Evolutionary conservation across 495 filamentous ascomycete species (phyloP).

Genomic region (Tuber borchii): DNA sequence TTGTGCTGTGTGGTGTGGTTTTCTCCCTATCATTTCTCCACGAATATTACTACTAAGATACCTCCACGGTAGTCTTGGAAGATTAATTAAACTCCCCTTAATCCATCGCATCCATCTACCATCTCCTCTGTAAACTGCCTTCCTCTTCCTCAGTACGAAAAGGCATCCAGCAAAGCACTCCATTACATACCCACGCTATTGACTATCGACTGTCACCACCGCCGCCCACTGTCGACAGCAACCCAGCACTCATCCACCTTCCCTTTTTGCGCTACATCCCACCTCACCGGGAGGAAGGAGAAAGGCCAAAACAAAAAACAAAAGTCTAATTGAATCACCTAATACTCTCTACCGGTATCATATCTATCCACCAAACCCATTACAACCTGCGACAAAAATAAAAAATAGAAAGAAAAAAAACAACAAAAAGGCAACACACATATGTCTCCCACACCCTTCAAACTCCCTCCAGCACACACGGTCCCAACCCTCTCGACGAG

Average conservation of each 20-base stretch:
- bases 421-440: conserved; percentile 1
- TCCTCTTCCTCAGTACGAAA: neutral
- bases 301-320: neutral
- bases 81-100: neutral
- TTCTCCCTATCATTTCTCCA: neutral
- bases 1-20: neutral
- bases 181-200: neutral
- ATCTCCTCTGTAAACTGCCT: neutral
- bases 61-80: neutral
- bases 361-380: conserved; percentile 2
- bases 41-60: neutral
- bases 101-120: neutral
- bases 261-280: neutral
- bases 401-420: conserved; percentile 5
- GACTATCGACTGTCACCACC: neutral
- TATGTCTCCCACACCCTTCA: conserved; percentile 24
- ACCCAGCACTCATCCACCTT: neutral
- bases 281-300: neutral
- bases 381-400: neutral
- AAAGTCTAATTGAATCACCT: neutral
- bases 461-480: conserved; percentile 44
- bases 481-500: conserved; percentile 54
- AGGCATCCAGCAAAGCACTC: neutral
- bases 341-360: neutral
- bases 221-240: neutral